These are phyloP conservation scores for Tillandsia fasciculata DNA, from an alignment of 176 grass and related monocot genomes.

Conservation along the genomic window DNA sequence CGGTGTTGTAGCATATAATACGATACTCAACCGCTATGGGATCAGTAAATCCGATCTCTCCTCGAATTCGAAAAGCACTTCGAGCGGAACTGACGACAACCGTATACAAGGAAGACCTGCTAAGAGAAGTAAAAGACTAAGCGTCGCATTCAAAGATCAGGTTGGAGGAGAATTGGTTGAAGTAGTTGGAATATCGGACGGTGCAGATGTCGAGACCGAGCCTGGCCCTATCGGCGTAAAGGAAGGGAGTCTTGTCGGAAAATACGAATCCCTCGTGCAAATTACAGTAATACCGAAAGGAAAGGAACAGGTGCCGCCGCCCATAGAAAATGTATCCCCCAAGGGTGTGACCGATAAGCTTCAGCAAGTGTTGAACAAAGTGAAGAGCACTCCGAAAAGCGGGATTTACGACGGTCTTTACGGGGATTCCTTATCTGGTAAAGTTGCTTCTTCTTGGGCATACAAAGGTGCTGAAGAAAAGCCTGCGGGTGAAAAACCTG, in stretches of 20 bases:
- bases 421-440: slow-evolving; percentile 48
- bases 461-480: slow-evolving; percentile 40
- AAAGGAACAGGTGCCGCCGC: slow-evolving; percentile 45
- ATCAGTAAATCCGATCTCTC: slow-evolving; percentile 35
- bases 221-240: slow-evolving; percentile 88
- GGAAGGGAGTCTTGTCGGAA: slow-evolving; percentile 93
- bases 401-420: slow-evolving; percentile 84
- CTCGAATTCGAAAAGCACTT: slow-evolving; percentile 30
- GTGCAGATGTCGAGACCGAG: slow-evolving; percentile 78
- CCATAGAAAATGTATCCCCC: slow-evolving; percentile 32
- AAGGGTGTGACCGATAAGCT: slow-evolving; percentile 71
- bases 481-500: slow-evolving; percentile 18
- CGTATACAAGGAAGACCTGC: slow-evolving; percentile 30
- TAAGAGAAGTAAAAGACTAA: slow-evolving; percentile 60
- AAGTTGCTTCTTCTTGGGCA: slow-evolving; percentile 67
- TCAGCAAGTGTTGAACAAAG: slow-evolving; percentile 65
- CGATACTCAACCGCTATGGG: slow-evolving; percentile 87
- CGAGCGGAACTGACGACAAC: slow-evolving; percentile 23
- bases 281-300: slow-evolving; percentile 89
- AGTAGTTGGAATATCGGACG: slow-evolving; percentile 94
- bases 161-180: slow-evolving; percentile 78
- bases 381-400: slow-evolving; percentile 47
- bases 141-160: slow-evolving; percentile 82
- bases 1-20: slow-evolving; percentile 88
- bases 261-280: slow-evolving; percentile 93